A percentile compares a stretch with the other conserved stretches of the same genome.
These are phyloP conservation scores for Sarocladium oryzae DNA, from an alignment of 2,329 filamentous ascomycete species.

Conservation along the genomic window DNA sequence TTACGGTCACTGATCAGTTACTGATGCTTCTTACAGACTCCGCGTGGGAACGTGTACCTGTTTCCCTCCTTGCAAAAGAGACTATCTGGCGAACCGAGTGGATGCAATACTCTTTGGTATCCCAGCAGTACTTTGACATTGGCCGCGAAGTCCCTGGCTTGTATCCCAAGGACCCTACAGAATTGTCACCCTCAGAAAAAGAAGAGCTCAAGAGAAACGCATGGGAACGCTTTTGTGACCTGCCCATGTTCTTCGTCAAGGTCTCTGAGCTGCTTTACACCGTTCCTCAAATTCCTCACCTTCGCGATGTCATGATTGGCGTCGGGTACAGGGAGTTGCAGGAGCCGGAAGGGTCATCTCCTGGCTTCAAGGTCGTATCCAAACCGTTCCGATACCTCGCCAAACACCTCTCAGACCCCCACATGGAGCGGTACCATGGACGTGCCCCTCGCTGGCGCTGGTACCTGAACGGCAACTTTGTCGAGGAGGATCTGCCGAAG, in stretches of 20 bases:
- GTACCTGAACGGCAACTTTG: conserved; percentile 49
- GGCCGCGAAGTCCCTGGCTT: conserved; percentile 46
- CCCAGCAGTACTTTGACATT: conserved; percentile 43
- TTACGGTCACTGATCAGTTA: neutral
- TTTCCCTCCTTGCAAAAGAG: conserved; percentile 47
- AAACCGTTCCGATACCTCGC: conserved; percentile 3
- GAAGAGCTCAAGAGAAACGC: conserved; percentile 43
- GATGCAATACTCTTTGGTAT: conserved; percentile 48
- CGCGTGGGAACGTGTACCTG: conserved; percentile 50
- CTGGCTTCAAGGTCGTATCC: conserved; percentile 1
- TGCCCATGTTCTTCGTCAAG: conserved; percentile 64
- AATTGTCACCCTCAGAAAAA: conserved; percentile 30
- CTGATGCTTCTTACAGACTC: conserved; percentile 36
- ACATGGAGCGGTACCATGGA: conserved; percentile 40
- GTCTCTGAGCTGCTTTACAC: conserved; percentile 56
- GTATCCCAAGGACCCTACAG: conserved; percentile 40
- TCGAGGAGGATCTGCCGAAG: conserved; percentile 44
- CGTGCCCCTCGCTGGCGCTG: conserved; percentile 53
- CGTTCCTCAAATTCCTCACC: conserved; percentile 51
- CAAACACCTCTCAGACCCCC: conserved; percentile 26
- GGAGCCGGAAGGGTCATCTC: neutral
- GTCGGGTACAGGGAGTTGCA: conserved; percentile 53
- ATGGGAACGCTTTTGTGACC: conserved; percentile 46
- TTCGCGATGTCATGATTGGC: conserved; percentile 47
- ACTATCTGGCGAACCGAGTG: conserved; percentile 55